Base-by-base conservation (phyloP, 176 grass and related monocot genomes). In the Pontederia crassipes region DNA sequence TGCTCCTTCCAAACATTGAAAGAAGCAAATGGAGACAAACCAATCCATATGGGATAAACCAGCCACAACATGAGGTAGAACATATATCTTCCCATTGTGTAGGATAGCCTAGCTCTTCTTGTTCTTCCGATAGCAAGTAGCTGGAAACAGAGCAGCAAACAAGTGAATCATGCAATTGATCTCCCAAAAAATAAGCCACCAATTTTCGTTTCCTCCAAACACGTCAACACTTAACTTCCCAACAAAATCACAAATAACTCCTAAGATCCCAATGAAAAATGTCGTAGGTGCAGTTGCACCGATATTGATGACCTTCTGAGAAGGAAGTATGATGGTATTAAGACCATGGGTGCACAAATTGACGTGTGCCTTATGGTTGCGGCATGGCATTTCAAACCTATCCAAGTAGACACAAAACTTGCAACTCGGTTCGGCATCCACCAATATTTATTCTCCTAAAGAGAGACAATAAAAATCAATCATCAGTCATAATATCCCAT, bases 141-240 rank as follows among this genome's bases (percentile, higher is more conserved):
- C 82, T 53, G 93, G 93, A 67, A 78, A 88, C 29, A 75, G 73
- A 71, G 83, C 88, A 71, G 68, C 87, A 8, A 85, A 64, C 56
- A 98, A 83, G 72, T 98, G 93, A 70, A 83, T 62, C 51, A 48
- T 67, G 67, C 93, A 98, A 57, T 92, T 48, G 16, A 62, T 13
- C 61, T 88, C 93, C 93, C 93, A 98, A 46, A 17, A 91, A 8
- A 97, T 55, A 20, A 98, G 81, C 93, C 93, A 98, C 48, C 48
- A 59, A 58, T 83, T 76, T 57, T 87, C 93, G 71, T 83, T 47
- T 0, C 81, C 87, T 0, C 87, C 87, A 54, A 98, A 65, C 10
- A 84, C 75, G 40, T 92, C 86, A 48, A 84, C 54, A 57, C 93
- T 92, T 55, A 79, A 77, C 74, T 81, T 92, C 70, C 93, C 93